Evolutionary conservation across 257 asterid species (phyloP), one percentile per base, ranked within the genome.

Genomic region (Vinca minor): DNA sequence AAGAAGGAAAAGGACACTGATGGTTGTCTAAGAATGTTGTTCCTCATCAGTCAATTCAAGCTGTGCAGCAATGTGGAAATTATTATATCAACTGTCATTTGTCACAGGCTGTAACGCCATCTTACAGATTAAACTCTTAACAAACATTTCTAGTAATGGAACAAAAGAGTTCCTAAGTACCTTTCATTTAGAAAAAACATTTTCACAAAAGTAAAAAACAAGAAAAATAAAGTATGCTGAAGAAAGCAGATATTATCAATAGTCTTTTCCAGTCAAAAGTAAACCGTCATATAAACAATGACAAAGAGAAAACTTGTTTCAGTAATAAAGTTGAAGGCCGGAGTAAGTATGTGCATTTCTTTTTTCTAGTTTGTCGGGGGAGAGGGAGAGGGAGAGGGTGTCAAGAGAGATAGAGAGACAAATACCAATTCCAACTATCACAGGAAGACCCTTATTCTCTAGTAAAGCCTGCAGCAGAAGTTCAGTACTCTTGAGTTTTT

Each of bases 391-490:
- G 26, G n/a, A 8, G 17, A 4, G 41, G 73, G 53, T 58, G 50
- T 36, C 3, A 71, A 75, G 74, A 67, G 65, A 48, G 35, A 18
- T 74, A 73, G 72, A 71, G 39, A 63, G 71, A 70, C 62, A 35
- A 50, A 7, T 85, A 89, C 98, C 98, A 69, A 93, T 93, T 78
- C 97, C 98, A 78, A 93, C 98, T 74, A 93, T 79, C 69, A 93
- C 94, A 0, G 98, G 98, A 67, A 79, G 89, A 72, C 97, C 98
- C 77, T 93, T 93, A 72, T 87, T 89, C 83, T 89, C 96, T 83
- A 93, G 74, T 79, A 93, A 78, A 49, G 91, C 97, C 97, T 93
- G 95, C 71, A 81, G 76, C 53, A 70, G 52, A 50, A 26, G 71
- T 71, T 54, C 25, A 68, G 41, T 34, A 29, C 52, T 52, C 44